phyloP scores from a whole-genome alignment of 805 yeast species.

The Metschnikowia corniflorae region DNA sequence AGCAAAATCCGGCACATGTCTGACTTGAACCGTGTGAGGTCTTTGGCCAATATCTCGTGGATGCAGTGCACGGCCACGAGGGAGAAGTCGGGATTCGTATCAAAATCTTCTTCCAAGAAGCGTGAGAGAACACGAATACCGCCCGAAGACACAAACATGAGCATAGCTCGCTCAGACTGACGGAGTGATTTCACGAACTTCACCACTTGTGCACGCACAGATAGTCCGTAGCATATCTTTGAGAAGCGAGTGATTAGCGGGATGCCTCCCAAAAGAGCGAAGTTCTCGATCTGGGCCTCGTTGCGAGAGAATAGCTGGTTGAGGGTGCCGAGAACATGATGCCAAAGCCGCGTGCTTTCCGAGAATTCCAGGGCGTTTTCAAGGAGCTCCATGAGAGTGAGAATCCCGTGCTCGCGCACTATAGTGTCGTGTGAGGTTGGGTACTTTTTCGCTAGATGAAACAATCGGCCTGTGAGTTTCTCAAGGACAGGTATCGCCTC shows the following conservation, averaged over 20 bases:
- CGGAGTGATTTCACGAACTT: slow-evolving; percentile 31
- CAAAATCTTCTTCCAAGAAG: slow-evolving; percentile 46
- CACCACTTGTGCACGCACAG: slow-evolving; percentile 36
- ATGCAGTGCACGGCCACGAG: slow-evolving; percentile 36
- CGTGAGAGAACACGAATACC: slow-evolving; percentile 42
- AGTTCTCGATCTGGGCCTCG: slow-evolving; percentile 35
- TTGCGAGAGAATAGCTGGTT: slow-evolving; percentile 32
- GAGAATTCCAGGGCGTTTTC: slow-evolving; percentile 31
- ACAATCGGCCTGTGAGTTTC: slow-evolving; percentile 36
- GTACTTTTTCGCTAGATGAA: slow-evolving; percentile 37
- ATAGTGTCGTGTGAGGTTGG: slow-evolving; percentile 37
- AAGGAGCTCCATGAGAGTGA: slow-evolving; percentile 36
- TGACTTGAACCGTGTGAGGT: slow-evolving; percentile 38
- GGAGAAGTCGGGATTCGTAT: slow-evolving; percentile 35
- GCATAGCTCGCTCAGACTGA: slow-evolving; percentile 33
- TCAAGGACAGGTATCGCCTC: slow-evolving; percentile 28
- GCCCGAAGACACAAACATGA: slow-evolving; percentile 44
- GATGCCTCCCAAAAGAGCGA: slow-evolving; percentile 42
- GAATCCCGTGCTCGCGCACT: slow-evolving; percentile 41
- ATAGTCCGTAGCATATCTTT: slow-evolving; percentile 26
- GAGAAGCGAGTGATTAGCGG: slow-evolving; percentile 39
- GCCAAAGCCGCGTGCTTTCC: slow-evolving; percentile 35
- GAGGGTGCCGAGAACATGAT: slow-evolving; percentile 31
- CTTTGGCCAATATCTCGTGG: slow-evolving; percentile 31
- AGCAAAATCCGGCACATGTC: slow-evolving; percentile 41